These are phyloP conservation scores for Neolentinus lepideus DNA, from an alignment of 1,284 basidiomycete genomes.

Conservation along the genomic window DNA sequence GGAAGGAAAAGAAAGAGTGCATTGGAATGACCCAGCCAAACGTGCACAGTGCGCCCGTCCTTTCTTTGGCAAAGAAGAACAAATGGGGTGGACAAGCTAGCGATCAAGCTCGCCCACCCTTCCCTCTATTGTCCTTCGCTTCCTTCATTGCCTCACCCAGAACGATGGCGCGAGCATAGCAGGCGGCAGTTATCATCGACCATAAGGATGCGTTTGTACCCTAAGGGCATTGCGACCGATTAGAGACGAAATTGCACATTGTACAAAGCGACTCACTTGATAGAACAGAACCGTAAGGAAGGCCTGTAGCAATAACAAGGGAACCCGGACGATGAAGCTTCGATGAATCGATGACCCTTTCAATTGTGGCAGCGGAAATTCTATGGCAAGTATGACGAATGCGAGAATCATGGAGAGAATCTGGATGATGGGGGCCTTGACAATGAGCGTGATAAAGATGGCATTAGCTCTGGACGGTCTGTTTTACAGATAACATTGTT, in stretches of 20 bases:
- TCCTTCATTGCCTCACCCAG: constrained; percentile 62
- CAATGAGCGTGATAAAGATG: constrained; percentile 65
- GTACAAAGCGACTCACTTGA: constrained; percentile 46
- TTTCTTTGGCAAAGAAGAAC: constrained; percentile 7
- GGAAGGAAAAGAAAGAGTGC: background rate
- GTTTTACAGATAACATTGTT: constrained; percentile 4
- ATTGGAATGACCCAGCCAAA: background rate
- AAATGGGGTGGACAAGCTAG: constrained; percentile 9
- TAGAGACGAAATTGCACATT: background rate
- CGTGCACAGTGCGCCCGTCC: background rate
- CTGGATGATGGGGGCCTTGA: constrained; percentile 68
- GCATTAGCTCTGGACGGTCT: constrained; percentile 55
- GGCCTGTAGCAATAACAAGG: constrained; percentile 58
- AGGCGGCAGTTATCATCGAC: constrained; percentile 59
- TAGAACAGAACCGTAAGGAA: constrained; percentile 69
- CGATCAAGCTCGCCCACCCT: constrained; percentile 45
- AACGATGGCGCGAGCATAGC: constrained; percentile 56
- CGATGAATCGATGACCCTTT: constrained; percentile 54
- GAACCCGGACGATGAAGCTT: constrained; percentile 54
- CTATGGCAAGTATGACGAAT: constrained; percentile 52
- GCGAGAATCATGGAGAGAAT: constrained; percentile 56
- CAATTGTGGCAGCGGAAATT: constrained; percentile 56
- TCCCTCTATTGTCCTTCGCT: constrained; percentile 57
- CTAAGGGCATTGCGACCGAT: constrained; percentile 24
- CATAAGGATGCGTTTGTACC: constrained; percentile 73